These are phyloP conservation scores for Collybia sp. DNA, from an alignment of 768 basidiomycete species.

Conservation along the genomic window DNA sequence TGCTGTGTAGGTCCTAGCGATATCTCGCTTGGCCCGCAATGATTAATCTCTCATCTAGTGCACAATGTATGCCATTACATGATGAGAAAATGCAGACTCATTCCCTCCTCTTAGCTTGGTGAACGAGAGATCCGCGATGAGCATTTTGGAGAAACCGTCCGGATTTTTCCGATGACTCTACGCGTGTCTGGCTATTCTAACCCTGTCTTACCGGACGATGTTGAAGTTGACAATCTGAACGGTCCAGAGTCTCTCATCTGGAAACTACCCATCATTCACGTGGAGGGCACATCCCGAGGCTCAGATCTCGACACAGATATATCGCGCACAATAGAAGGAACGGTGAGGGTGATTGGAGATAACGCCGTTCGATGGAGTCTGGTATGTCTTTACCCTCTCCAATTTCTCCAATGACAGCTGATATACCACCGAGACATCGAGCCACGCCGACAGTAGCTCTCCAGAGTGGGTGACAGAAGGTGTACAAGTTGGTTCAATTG, in stretches of 20 bases:
- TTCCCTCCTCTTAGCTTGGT: slow-evolving; percentile 8
- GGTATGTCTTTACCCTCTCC: slow-evolving; percentile 23
- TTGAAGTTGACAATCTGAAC: slow-evolving; percentile 13
- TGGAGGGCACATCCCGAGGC: slow-evolving; percentile 40
- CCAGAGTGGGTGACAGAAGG: slow-evolving; percentile 52
- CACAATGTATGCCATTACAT: slow-evolving; percentile 29
- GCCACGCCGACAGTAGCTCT: slow-evolving; percentile 19
- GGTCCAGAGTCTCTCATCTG: slow-evolving; percentile 19
- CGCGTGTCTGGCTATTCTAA: slow-evolving; percentile 32
- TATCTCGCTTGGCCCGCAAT: background rate
- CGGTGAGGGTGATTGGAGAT: slow-evolving; percentile 42
- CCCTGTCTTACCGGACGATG: slow-evolving; percentile 14
- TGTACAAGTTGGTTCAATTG: slow-evolving; percentile 52
- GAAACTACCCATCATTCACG: slow-evolving; percentile 45
- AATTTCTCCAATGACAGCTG: background rate
- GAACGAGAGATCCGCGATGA: slow-evolving; percentile 12
- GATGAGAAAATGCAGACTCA: slow-evolving; percentile 1
- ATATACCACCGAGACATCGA: slow-evolving; percentile 22
- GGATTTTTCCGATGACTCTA: slow-evolving; percentile 51
- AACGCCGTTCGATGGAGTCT: slow-evolving; percentile 49
- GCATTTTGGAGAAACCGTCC: slow-evolving; percentile 36
- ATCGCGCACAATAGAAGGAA: slow-evolving; percentile 32
- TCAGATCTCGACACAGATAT: slow-evolving; percentile 25
- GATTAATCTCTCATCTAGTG: slow-evolving; percentile 17
- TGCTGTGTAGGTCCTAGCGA: slow-evolving; percentile 35